Evolutionary conservation across 2,329 filamentous ascomycete genomes (phyloP).

Genomic region (Penicillium sp.): DNA sequence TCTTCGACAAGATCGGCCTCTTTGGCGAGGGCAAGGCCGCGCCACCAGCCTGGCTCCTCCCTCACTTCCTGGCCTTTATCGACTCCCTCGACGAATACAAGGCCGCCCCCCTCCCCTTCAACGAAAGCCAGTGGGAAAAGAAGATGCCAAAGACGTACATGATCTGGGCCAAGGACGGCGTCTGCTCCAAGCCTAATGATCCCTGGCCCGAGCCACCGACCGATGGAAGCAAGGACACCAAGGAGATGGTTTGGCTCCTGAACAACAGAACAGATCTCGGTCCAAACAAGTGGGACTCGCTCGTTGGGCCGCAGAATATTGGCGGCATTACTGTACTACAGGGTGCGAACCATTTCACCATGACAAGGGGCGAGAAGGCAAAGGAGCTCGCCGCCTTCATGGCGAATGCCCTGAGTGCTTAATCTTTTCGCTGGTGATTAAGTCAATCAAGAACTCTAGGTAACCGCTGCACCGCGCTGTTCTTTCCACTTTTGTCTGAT

Average conservation of each 20-base stretch:
- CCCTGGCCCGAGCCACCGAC: slow-evolving; percentile 45
- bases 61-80: slow-evolving; percentile 58
- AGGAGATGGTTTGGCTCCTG: slow-evolving; percentile 56
- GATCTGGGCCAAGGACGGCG: slow-evolving; percentile 56
- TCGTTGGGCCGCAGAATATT: slow-evolving; percentile 46
- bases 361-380: slow-evolving; percentile 36
- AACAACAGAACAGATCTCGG: slow-evolving; percentile 55
- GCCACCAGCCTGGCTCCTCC: slow-evolving; percentile 55
- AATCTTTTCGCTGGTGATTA: slow-evolving; percentile 1
- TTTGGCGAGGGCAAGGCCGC: slow-evolving; percentile 52
- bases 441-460: background rate
- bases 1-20: slow-evolving; percentile 54
- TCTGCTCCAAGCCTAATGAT: slow-evolving; percentile 49
- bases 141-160: slow-evolving; percentile 50
- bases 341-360: slow-evolving; percentile 43
- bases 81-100: slow-evolving; percentile 53
- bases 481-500: too few relatives aligned
- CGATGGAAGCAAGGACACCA: slow-evolving; percentile 47
- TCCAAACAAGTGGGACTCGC: slow-evolving; percentile 53
- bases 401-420: slow-evolving; percentile 29
- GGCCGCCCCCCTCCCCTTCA: slow-evolving; percentile 37
- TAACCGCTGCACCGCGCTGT: background rate
- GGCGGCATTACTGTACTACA: slow-evolving; percentile 39
- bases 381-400: slow-evolving; percentile 38
- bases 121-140: slow-evolving; percentile 33